Evolutionary conservation across 768 basidiomycete species (phyloP).

Genomic region (Rhizopogon sp.): DNA sequence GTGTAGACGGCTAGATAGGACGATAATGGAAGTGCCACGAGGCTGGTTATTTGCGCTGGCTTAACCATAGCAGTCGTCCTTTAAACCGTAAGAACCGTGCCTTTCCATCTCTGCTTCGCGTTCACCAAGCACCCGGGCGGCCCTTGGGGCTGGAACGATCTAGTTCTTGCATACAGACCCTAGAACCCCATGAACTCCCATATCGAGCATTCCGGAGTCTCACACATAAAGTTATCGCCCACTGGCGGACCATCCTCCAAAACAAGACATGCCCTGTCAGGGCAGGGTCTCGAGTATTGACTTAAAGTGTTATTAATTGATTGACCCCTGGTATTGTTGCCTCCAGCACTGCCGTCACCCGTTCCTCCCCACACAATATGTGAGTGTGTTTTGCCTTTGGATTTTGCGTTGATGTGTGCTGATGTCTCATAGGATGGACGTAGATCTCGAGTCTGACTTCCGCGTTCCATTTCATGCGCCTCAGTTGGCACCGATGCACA

Average conservation of each 20-base stretch:
- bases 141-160: not conserved
- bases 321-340: not conserved
- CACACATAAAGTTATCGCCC: constrained; percentile 1
- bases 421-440: constrained; percentile 10
- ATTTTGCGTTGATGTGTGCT: not conserved
- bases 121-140: not conserved
- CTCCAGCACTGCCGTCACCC: not conserved
- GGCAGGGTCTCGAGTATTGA: not conserved
- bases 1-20: not conserved
- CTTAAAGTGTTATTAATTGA: constrained; percentile 1
- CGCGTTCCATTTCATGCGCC: constrained; percentile 24
- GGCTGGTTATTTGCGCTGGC: not conserved
- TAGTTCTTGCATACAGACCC: not conserved
- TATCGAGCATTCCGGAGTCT: not conserved
- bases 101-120: not conserved
- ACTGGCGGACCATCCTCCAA: constrained; percentile 1
- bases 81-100: not conserved
- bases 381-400: not conserved
- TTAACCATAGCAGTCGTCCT: not conserved
- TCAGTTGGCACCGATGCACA: constrained; percentile 22
- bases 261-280: not conserved
- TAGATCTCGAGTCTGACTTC: constrained; percentile 12
- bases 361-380: not conserved
- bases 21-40: not conserved
- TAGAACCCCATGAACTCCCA: not conserved